Conservation (phyloP, 345 rosid genomes). For the Lenwebbia sp. region DNA sequence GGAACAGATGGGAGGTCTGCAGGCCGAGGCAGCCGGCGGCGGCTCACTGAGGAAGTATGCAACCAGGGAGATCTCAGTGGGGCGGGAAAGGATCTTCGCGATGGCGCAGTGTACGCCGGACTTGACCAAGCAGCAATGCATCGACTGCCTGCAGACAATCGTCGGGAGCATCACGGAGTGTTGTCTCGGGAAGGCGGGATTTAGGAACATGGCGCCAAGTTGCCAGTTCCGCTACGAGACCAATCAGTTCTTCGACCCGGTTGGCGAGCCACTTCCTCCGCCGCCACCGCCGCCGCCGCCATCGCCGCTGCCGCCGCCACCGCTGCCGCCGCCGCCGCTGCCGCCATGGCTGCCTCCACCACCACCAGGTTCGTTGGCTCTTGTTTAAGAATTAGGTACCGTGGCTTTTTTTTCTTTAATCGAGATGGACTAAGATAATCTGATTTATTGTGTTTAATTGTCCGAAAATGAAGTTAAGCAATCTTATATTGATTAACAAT, state of each 20-base stretch:
- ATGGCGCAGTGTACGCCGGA: constrained; percentile 5
- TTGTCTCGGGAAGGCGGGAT: constrained; percentile 3
- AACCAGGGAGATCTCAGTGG: background rate
- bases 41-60: background rate
- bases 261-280: background rate
- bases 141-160: constrained; percentile 1
- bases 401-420: background rate
- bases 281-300: fast-evolving
- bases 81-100: constrained; percentile 1
- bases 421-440: background rate
- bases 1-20: background rate
- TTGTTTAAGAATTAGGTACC: background rate
- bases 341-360: fast-evolving
- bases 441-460: background rate
- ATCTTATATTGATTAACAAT: too few relatives aligned
- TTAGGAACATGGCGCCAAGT: constrained; percentile 21
- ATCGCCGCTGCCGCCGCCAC: background rate
- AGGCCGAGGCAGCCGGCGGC: background rate
- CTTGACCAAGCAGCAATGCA: background rate
- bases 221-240: constrained; percentile 34
- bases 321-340: fast-evolving
- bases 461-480: too few relatives aligned
- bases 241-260: constrained; percentile 8
- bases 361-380: background rate
- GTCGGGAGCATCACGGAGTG: background rate